Evolutionary conservation across 768 basidiomycete species (phyloP).

Genomic region (Boletales sp.): DNA sequence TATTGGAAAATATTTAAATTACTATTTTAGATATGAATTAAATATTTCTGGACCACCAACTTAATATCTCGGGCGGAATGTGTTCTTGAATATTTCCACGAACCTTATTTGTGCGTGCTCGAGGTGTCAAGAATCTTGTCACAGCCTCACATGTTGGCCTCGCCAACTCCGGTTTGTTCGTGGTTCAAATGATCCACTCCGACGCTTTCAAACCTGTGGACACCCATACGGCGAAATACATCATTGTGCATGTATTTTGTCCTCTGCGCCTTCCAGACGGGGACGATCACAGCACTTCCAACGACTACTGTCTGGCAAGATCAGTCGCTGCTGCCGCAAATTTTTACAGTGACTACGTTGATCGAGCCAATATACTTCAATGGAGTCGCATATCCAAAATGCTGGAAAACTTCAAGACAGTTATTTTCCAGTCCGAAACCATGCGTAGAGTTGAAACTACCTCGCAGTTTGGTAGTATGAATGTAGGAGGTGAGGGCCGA

Average conservation of each 20-base stretch:
- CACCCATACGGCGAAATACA: constrained; percentile 18
- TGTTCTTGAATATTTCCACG: too few species aligned
- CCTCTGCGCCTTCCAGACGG: constrained; percentile 37
- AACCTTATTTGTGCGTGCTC: too few species aligned
- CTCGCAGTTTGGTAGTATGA: constrained; percentile 16
- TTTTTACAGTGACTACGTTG: background rate
- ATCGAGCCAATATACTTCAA: background rate
- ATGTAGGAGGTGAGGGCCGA: constrained; percentile 16
- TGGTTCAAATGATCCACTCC: too few species aligned
- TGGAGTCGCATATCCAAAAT: constrained; percentile 19
- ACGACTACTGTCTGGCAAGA: constrained; percentile 26
- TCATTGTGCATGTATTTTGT: constrained; percentile 39
- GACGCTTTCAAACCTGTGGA: background rate
- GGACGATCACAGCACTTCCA: constrained; percentile 23
- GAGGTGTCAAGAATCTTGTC: too few species aligned
- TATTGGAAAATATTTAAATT: too few species aligned
- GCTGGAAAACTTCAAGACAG: constrained; percentile 14
- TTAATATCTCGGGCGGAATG: too few species aligned
- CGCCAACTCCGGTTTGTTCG: too few species aligned
- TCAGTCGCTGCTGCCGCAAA: constrained; percentile 17
- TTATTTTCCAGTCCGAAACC: constrained; percentile 7
- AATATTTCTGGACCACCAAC: too few species aligned
- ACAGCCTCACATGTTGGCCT: too few species aligned
- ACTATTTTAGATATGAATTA: too few species aligned
- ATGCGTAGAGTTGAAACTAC: background rate